Conservation (phyloP, 129 eudicot species). For the Logfia minima region DNA sequence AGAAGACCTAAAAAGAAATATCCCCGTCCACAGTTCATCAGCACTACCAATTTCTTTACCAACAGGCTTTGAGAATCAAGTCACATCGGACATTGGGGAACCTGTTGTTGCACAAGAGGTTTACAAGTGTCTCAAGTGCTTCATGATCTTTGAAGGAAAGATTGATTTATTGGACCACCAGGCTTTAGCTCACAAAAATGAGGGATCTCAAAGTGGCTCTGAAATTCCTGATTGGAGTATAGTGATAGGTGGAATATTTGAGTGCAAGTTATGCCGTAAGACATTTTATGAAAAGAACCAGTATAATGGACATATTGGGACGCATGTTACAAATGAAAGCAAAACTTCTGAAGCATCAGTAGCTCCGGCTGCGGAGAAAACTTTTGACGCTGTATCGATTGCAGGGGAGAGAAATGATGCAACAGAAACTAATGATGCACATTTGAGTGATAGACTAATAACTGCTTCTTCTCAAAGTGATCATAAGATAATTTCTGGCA, state of each 20-base stretch:
- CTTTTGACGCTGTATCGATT: constrained; percentile 20
- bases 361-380: constrained; percentile 26
- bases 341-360: constrained; percentile 36
- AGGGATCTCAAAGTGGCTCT: constrained; percentile 37
- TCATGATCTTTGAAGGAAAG: constrained; percentile 47
- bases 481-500: constrained; percentile 18
- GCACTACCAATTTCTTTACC: constrained; percentile 24
- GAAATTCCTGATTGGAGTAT: constrained; percentile 49
- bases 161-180: constrained; percentile 51
- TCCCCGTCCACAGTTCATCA: constrained; percentile 28
- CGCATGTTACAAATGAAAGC: constrained; percentile 43
- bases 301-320: constrained; percentile 60
- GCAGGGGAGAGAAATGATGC: constrained; percentile 15
- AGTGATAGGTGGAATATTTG: constrained; percentile 59
- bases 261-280: constrained; percentile 57
- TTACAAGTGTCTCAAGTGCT: constrained; percentile 58
- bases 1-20: constrained; percentile 25
- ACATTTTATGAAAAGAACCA: constrained; percentile 48
- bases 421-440: constrained; percentile 26
- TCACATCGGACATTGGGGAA: constrained; percentile 12
- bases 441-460: constrained; percentile 27
- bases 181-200: constrained; percentile 45
- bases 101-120: constrained; percentile 32
- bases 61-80: constrained; percentile 35
- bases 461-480: constrained; percentile 21